A percentile compares a stretch with the other conserved stretches of the same genome.
Conservation (phyloP, 352 stramenopile species). For the Globisporangium rhizosaccharum region DNA sequence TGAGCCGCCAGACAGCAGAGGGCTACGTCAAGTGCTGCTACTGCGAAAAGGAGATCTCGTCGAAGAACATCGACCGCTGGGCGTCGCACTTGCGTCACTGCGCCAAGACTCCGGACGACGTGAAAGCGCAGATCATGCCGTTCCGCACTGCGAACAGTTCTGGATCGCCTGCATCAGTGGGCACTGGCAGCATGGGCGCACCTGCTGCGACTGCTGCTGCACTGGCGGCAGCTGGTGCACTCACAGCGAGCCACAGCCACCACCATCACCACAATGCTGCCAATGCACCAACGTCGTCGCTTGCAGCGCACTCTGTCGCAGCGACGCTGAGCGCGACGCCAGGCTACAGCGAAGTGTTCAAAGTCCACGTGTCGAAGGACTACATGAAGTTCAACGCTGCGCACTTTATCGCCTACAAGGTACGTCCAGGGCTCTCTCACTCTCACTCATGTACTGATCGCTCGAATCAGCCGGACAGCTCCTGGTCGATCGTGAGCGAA, state of each 20-base stretch:
- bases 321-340: slow-evolving; percentile 6
- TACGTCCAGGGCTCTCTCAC: slow-evolving; percentile 6
- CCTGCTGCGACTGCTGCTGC: background rate
- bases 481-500: too few relatives aligned
- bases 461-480: too few relatives aligned
- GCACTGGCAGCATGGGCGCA: background rate
- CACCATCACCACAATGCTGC: background rate
- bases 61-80: slow-evolving; percentile 81
- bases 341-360: slow-evolving; percentile 72
- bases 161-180: background rate
- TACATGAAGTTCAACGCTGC: slow-evolving; percentile 91
- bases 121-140: slow-evolving; percentile 77
- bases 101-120: slow-evolving; percentile 65
- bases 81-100: slow-evolving; percentile 75
- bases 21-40: slow-evolving; percentile 73
- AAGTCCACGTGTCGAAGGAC: slow-evolving; percentile 86
- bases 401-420: slow-evolving; percentile 89
- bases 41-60: slow-evolving; percentile 83
- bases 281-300: background rate
- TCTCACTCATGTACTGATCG: too few relatives aligned
- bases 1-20: slow-evolving; percentile 52
- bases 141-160: slow-evolving; percentile 14
- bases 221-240: background rate
- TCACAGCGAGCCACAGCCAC: background rate
- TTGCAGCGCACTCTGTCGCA: slow-evolving; percentile 10